Percentiles rank a stretch among this genome's conserved stretches.
Conservation (phyloP, 176 grass and related monocot species). For the Metroxylon sagu region DNA sequence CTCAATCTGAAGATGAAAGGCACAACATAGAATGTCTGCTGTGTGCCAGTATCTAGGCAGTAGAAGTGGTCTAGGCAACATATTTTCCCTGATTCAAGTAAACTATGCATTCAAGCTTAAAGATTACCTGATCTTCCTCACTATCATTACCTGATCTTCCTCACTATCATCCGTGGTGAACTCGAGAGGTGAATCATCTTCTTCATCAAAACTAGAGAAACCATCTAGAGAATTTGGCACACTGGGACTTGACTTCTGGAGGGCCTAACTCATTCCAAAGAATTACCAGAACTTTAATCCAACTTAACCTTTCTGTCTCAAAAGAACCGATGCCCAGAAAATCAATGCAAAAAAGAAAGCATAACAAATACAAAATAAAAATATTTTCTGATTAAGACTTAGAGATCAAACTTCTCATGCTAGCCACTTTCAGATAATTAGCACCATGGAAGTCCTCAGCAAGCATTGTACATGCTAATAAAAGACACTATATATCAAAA, state of each 20-base stretch:
- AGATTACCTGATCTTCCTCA: conserved; percentile 40
- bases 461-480: too few relatives aligned
- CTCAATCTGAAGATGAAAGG: too few relatives aligned
- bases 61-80: too few relatives aligned
- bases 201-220: conserved; percentile 70
- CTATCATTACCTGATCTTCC: conserved; percentile 44
- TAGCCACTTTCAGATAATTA: too few relatives aligned
- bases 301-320: conserved; percentile 16
- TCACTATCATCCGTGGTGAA: conserved; percentile 20
- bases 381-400: not conserved
- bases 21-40: too few relatives aligned
- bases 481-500: too few relatives aligned
- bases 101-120: not conserved
- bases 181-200: conserved; percentile 24
- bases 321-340: not conserved
- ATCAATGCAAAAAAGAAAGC: not conserved
- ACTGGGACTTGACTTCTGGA: conserved; percentile 46
- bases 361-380: too few relatives aligned
- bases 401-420: too few relatives aligned
- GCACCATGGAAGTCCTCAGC: too few relatives aligned
- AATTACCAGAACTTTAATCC: conserved; percentile 13
- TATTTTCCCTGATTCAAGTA: not conserved
- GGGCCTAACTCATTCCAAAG: conserved; percentile 30
- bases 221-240: conserved; percentile 52
- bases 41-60: too few relatives aligned